Evolutionary conservation across 768 basidiomycete genomes (phyloP), one percentile per base, ranked within the genome.

Genomic region (Russula sp.): DNA sequence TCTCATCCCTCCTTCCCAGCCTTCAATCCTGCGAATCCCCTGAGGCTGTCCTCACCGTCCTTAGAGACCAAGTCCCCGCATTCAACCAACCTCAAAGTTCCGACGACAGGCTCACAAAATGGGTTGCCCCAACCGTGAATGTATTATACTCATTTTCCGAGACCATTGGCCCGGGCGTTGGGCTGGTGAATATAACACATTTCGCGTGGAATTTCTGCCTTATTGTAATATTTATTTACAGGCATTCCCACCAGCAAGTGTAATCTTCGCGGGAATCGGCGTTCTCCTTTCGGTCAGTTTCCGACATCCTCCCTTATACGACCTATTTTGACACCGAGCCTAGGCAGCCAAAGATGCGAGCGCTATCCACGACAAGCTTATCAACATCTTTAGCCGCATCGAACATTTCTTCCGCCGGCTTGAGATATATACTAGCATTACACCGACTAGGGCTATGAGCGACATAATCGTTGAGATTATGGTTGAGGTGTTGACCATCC

Each of bases 391-490:
- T 26, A 9, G 10, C 8, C 59, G 59, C 2, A 60, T 60, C 0
- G 36, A 40, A n/a, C 14, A 3, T 16, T 60, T 60, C n/a, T 52
- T 60, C 38, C 20, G 0, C 1, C 59, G 59, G 10, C 59, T 60
- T 14, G 59, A 60, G 26, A 51, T 60, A 9, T 51, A 60, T n/a
- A 42, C 28, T 6, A 38, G 9, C 22, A n/a, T 60, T 0, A 38
- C 26, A 5, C 36, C 36, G 18, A 60, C 59, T 14, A 2, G 11
- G 3, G 18, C 50, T 5, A 60, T 52, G 59, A 52, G 2, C 13
- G 13, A 22, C 10, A 30, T 51, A 3, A 1, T 30, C 6, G 28
- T 52, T 1, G 11, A 60, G 26, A 60, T 60, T 2, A 30, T 52
- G 44, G 28, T 22, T 13, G 57, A 58, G 16, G 30, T 58, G 1